These are phyloP conservation scores for Schwanniomyces occidentalis DNA, from an alignment of 805 yeast genomes.

Conservation along the genomic window DNA sequence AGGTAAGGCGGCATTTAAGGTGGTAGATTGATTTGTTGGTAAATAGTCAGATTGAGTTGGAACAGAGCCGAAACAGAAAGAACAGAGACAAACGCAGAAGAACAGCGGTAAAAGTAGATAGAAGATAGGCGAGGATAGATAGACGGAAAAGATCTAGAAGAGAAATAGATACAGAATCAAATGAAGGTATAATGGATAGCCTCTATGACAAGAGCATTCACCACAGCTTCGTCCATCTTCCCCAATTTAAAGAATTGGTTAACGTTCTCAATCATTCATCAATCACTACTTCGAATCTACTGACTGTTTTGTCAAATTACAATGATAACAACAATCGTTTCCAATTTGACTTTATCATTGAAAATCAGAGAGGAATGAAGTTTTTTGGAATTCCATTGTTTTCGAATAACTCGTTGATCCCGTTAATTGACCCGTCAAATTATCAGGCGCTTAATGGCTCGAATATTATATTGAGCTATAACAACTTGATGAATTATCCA, in stretches of 20 bases:
- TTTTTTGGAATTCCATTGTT: constrained; percentile 53
- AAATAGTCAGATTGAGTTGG: too few relatives aligned
- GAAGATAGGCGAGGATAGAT: too few relatives aligned
- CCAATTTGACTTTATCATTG: constrained; percentile 46
- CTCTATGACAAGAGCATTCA: background rate
- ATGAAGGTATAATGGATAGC: background rate
- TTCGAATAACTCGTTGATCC: constrained; percentile 45
- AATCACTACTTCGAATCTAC: background rate
- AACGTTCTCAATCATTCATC: constrained; percentile 3
- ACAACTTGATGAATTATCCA: constrained; percentile 36
- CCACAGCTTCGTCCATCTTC: constrained; percentile 6
- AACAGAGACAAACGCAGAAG: too few relatives aligned
- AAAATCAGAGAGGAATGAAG: constrained; percentile 56
- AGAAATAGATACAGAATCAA: background rate
- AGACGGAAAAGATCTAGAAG: background rate
- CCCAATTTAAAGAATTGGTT: constrained; percentile 8
- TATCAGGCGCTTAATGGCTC: constrained; percentile 47
- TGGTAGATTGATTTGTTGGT: too few relatives aligned
- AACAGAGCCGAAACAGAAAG: too few relatives aligned
- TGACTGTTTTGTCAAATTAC: background rate
- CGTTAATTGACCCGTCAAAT: constrained; percentile 51
- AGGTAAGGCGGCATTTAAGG: too few relatives aligned
- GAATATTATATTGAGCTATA: constrained; percentile 27
- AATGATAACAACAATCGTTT: constrained; percentile 4
- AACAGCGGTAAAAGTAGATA: too few relatives aligned